Evolutionary conservation across 1,139 yeast species (phyloP).

Genomic region (Pichia sp.): DNA sequence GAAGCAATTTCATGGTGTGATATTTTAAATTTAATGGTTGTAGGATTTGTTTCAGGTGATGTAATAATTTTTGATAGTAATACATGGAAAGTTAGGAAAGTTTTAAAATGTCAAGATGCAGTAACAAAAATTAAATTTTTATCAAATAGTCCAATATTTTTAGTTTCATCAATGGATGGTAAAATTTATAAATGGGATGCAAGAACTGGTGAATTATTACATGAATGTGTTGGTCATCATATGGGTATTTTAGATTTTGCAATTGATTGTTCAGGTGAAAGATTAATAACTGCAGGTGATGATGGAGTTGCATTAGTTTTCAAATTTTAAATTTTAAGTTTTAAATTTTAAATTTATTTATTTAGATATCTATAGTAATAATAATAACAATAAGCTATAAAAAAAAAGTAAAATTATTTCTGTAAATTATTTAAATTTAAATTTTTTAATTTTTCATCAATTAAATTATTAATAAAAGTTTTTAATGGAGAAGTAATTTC

Average conservation of each 20-base stretch:
- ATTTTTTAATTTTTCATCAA: slow-evolving; percentile 42
- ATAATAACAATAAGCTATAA: not conserved
- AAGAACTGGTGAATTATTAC: slow-evolving; percentile 69
- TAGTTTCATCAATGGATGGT: slow-evolving; percentile 81
- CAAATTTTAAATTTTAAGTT: slow-evolving; percentile 2
- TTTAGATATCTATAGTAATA: not conserved
- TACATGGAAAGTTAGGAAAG: slow-evolving; percentile 80
- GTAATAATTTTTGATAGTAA: slow-evolving; percentile 72
- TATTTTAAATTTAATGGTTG: slow-evolving; percentile 60
- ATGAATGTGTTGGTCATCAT: slow-evolving; percentile 84
- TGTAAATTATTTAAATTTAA: not conserved
- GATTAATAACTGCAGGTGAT: slow-evolving; percentile 91
- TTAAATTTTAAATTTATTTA: not conserved
- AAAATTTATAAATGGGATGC: slow-evolving; percentile 82
- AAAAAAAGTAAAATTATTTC: too few relatives aligned
- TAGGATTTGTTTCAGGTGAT: slow-evolving; percentile 87
- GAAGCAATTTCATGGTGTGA: slow-evolving; percentile 85
- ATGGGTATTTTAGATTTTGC: slow-evolving; percentile 89
- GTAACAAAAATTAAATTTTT: slow-evolving; percentile 74
- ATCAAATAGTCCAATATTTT: slow-evolving; percentile 47
- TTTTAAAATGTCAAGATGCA: slow-evolving; percentile 68
- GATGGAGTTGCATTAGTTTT: slow-evolving; percentile 88
- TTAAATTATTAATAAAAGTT: slow-evolving; percentile 42
- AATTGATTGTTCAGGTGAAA: slow-evolving; percentile 46
- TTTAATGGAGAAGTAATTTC: slow-evolving; percentile 22